Base-by-base conservation (phyloP, 495 filamentous ascomycete genomes). In the Bombardia bombarda region DNA sequence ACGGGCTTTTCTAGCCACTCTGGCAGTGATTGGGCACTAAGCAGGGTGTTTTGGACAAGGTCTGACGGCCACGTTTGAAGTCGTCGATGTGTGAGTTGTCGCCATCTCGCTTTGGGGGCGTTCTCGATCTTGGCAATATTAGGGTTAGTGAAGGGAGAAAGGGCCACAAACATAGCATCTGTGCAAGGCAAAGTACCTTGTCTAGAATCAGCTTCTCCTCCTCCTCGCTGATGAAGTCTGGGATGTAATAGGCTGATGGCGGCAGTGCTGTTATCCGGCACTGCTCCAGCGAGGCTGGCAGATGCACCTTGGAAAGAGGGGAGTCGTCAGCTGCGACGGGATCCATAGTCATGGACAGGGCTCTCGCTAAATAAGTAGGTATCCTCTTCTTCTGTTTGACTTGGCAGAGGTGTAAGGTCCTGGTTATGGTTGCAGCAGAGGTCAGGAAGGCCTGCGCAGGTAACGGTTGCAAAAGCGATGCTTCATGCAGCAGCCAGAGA, bases 51-150 rank as follows among this genome's bases (percentile, higher is more conserved):
- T 36, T 16, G 21, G 10, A 73, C 63, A 0, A 97, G 78, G 23
- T 86, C 73, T 1, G 85, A 88, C 0, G 92, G 92, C 74, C 87
- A 86, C 0, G 87, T 85, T 70, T 96, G 92, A 1, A 98, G 79
- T 32, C 92, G 80, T 35, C 92, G 86, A 55, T 86, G 87, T 6
- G 81, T 76, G 36, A 98, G 80, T 16, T 81, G 71, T 22, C 84
- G 86, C 92, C 92, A 98, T 57, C 79, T 76, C 30, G 87, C 84
- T 25, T 80, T 79, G 24, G 87, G 84, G 0, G 78, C 83, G 18
- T 68, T 62, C 38, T 67, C 53, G 44, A 79, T 71, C 69, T 75
- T 51, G 12, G 9, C 26, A 35, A 36, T 26, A 21, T 21, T 16
- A 20, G 38, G 43, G 47, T 56, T 51, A 53, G 57, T 55, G 22